Evolutionary conservation across 768 basidiomycete species (phyloP), one percentile per base, ranked within the genome.

Genomic region (Rhizopogon salebrosus): DNA sequence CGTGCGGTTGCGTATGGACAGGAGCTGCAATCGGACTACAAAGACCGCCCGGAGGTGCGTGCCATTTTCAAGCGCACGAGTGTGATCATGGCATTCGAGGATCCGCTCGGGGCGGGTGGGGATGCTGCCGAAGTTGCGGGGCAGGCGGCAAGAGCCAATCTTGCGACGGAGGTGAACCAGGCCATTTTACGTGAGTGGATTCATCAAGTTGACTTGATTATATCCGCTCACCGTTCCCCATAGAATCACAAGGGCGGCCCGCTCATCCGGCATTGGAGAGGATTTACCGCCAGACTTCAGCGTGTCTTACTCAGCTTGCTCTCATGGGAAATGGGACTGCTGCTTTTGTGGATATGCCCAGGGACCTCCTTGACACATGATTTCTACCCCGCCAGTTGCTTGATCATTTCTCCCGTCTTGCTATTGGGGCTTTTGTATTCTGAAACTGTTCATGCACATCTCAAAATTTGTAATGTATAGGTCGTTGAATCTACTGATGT

Each of bases 241-340:
- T 55, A 94, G 91, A 82, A 68, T 92, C 90, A 0, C 87, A 89
- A 72, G 87, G 87, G 18, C 80, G 80, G 35, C 89, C 89, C 2
- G 71, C 80, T 6, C 76, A 75, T 49, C 88, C 92, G 3, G 73
- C 84, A 13, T 73, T 94, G 51, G 92, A 94, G 63, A 82, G 78
- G 49, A 64, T 92, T 50, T 93, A 87, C 65, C 82, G 90, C 34
- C 90, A 90, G 57, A 83, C 86, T 1, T 72, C 79, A 26, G 83
- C 82, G 20, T 82, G 80, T 58, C 70, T 93, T 18, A 70, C 75
- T n/a, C 82, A 90, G 58, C 80, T 93, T 11, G 90, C 85, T 6
- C 63, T 87, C 39, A 64, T 82, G 56, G 89, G 90, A 10, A 78
- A 81, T 10, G 92, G 91, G 11, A 71, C 80, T 27, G 92, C 92